These are phyloP conservation scores for Dendrobium chrysotoxum DNA, from an alignment of 106 monocot genomes.

Conservation along the genomic window DNA sequence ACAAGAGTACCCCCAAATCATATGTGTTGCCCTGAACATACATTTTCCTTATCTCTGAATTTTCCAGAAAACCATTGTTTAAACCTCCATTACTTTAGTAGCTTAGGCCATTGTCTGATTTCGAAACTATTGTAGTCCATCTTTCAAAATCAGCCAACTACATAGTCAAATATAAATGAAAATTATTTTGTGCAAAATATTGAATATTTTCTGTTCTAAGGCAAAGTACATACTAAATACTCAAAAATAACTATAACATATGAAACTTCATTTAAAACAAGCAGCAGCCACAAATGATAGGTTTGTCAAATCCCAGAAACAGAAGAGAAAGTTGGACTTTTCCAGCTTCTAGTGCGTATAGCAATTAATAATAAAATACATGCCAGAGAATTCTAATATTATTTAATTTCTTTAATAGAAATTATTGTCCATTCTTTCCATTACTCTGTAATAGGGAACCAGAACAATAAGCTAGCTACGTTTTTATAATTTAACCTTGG, in stretches of 20 bases:
- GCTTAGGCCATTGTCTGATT: constrained; percentile 27
- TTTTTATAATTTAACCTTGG: too few species aligned
- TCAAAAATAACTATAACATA: neutral
- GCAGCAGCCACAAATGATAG: neutral
- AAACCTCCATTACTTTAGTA: constrained; percentile 30
- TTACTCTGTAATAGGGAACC: neutral
- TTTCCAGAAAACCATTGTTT: constrained; percentile 31
- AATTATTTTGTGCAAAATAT: neutral
- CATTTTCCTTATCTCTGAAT: constrained; percentile 32
- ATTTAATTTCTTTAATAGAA: neutral
- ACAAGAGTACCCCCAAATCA: constrained; percentile 71
- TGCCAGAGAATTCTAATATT: neutral
- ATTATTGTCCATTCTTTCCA: neutral
- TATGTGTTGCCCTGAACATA: constrained; percentile 61
- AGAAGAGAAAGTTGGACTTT: neutral
- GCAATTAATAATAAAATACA: neutral
- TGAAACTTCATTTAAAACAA: neutral
- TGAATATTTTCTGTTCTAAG: neutral
- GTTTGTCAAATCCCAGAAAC: neutral
- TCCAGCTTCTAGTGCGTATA: neutral
- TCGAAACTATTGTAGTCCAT: constrained; percentile 63
- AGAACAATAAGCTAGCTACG: neutral
- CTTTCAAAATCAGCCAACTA: constrained; percentile 96
- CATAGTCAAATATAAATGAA: constrained; percentile 12
- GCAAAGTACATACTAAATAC: neutral